Evolutionary conservation across 495 filamentous ascomycete species (phyloP), one percentile per base, ranked within the genome.

Genomic region (Paragyromitra xinjiangensis): DNA sequence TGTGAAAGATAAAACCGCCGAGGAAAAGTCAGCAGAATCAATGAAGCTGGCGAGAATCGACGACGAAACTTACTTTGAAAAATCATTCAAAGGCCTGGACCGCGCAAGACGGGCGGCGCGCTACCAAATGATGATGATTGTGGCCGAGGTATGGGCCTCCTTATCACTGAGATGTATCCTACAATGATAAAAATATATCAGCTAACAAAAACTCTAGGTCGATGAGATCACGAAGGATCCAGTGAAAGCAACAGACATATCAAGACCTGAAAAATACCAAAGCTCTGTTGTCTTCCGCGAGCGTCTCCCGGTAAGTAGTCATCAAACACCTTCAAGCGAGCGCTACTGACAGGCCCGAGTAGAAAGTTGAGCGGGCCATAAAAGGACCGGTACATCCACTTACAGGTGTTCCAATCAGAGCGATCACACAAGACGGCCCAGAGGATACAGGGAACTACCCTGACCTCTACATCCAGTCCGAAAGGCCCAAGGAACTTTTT

Each of bases 71-170:
- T 9, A 9, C 44, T 48, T 12, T 48, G 44, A 48, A 16, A 9
- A 4, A 1, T 48, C 44, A 48, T 48, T 48, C 7, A 48, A 48
- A 9, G 44, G 8, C 44, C 44, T 48, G 7, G 44, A 48, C 8
- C 44, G 11, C 44, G 44, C 44, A 48, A 48, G 44, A 48, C 44
- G 44, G 44, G 44, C 11, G 3, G 44, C 44, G 16, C 44, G 44
- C 44, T 48, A 48, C 44, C 44, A 48, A 48, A 48, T 48, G 44
- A 48, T 48, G 44, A 48, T 48, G 44, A 48, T 48, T 48, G 44
- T 48, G 44, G 7, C 44, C 7, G 44, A 48, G 44, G 44, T 48
- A 48, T 48, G 44, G 11, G 3, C 16, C 14, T 16, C 11, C 3
- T 9, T 45, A 9, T 12, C 44, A 48, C 19, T 22, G 44, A 48